Evolutionary conservation across 2,329 filamentous ascomycete species (phyloP), one percentile per base, ranked within the genome.

Genomic region (Stromatinia cepivora): DNA sequence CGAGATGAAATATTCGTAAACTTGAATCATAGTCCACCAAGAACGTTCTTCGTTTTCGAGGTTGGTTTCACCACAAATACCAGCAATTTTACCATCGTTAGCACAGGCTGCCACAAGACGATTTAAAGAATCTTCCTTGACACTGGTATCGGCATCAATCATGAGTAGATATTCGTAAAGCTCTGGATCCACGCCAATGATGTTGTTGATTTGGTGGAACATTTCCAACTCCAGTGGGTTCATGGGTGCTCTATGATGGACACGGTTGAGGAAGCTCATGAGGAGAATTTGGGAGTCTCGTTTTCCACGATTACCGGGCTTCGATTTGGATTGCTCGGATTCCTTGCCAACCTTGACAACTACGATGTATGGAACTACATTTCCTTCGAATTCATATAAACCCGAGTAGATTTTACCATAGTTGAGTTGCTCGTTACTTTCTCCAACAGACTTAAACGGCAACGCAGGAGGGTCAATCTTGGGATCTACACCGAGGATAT

Each of bases 21-120:
- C 95, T 80, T 99, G 95, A 77, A 99, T 99, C 95, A 99, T 99
- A 17, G 95, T 99, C 92, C 93, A 97, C 93, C 94, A 98, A 76
- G 90, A 94, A 74, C 90, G 87, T 76, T 97, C 93, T 79, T 97
- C 94, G 77, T 99, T 99, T 79, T 97, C 92, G 77, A 99, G 84
- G 80, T 90, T 95, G 1, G 95, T 99, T 80, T 99, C 95, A 78
- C 95, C 95, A 79, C 95, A 99, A 72, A 98, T 97, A 81, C 94
- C 95, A 34, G 92, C 93, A 82, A 99, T 97, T 83, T 96, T 97
- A 45, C 93, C 90, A 79, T 99, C 93, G 77, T 97, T 94, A 74
- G 92, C 90, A 81, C 94, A 99, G 65, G 92, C 92, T 69, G 95
- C 92, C 25, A 99, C 94, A 7, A 99, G 86, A 66, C 94, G 88